These are phyloP conservation scores for Flaveria brownii DNA, from an alignment of 129 eudicot genomes.

Conservation along the genomic window DNA sequence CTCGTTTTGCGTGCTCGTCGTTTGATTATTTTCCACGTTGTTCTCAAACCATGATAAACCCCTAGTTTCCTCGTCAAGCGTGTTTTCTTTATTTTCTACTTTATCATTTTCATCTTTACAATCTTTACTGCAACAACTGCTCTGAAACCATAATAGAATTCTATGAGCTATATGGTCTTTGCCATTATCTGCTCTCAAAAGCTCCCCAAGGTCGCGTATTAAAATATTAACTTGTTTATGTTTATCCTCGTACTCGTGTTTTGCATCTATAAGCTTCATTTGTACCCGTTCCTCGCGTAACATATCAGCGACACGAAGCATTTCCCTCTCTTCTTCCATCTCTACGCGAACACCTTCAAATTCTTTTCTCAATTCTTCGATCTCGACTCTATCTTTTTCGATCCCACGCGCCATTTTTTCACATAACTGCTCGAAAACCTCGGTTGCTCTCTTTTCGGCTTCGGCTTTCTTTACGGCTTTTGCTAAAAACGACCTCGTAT, in stretches of 20 bases:
- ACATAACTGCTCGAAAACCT: conserved; percentile 75
- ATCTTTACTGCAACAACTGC: not conserved
- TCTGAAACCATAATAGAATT: conserved; percentile 35
- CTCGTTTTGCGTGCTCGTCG: conserved; percentile 24
- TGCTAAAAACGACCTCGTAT: conserved; percentile 42
- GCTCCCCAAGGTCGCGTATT: conserved; percentile 60
- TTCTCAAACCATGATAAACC: conserved; percentile 32
- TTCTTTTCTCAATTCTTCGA: conserved; percentile 63
- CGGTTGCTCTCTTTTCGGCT: conserved; percentile 62
- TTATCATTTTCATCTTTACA: not conserved
- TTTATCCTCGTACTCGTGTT: conserved; percentile 76
- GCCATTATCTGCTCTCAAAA: conserved; percentile 40
- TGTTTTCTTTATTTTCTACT: conserved; percentile 36
- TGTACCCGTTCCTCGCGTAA: conserved; percentile 88
- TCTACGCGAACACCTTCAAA: conserved; percentile 60
- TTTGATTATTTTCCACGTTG: conserved; percentile 32
- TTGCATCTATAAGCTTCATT: conserved; percentile 91
- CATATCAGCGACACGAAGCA: conserved; percentile 90
- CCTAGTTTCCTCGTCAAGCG: conserved; percentile 21
- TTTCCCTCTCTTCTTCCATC: conserved; percentile 84
- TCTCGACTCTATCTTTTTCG: conserved; percentile 66
- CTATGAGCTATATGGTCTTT: conserved; percentile 2
- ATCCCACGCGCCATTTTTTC: conserved; percentile 66
- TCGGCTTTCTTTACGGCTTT: conserved; percentile 53
- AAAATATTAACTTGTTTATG: conserved; percentile 58